Conservation (phyloP, 2,329 filamentous ascomycete species). For the Xylaria multiplex region DNA sequence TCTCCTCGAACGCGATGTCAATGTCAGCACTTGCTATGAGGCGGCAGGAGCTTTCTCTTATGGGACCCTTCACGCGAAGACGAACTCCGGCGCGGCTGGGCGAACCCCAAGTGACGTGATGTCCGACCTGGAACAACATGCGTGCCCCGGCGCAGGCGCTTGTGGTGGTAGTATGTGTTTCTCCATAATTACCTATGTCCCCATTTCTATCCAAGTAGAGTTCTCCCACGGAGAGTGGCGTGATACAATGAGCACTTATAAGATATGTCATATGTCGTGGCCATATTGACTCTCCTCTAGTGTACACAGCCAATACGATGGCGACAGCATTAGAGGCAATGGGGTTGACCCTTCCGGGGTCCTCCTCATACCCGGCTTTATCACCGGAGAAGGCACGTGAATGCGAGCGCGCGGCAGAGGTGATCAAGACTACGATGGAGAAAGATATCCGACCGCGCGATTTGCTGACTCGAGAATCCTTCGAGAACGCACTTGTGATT, state of each 20-base stretch:
- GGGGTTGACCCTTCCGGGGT: conserved; percentile 83
- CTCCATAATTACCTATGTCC: background rate
- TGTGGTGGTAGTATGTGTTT: conserved; percentile 67
- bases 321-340: conserved; percentile 90
- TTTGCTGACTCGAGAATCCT: conserved; percentile 80
- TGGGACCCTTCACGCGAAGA: conserved; percentile 77
- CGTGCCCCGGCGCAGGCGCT: conserved; percentile 79
- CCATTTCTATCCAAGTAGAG: too few species aligned
- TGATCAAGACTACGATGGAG: conserved; percentile 82
- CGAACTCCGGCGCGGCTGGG: conserved; percentile 67
- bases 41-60: conserved; percentile 85
- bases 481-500: conserved; percentile 89
- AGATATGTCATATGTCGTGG: background rate
- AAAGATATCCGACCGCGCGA: conserved; percentile 83
- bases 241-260: background rate
- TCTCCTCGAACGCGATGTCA: conserved; percentile 80
- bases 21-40: conserved; percentile 90
- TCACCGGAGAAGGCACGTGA: conserved; percentile 87
- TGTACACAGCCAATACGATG: conserved; percentile 97
- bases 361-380: conserved; percentile 82
- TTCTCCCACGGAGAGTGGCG: background rate
- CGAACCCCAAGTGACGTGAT: conserved; percentile 81
- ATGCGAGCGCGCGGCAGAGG: conserved; percentile 81
- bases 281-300: conserved; percentile 17
- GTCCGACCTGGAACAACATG: conserved; percentile 81